These are phyloP conservation scores for Tulasnella calospora DNA, from an alignment of 768 basidiomycete species.

Conservation along the genomic window DNA sequence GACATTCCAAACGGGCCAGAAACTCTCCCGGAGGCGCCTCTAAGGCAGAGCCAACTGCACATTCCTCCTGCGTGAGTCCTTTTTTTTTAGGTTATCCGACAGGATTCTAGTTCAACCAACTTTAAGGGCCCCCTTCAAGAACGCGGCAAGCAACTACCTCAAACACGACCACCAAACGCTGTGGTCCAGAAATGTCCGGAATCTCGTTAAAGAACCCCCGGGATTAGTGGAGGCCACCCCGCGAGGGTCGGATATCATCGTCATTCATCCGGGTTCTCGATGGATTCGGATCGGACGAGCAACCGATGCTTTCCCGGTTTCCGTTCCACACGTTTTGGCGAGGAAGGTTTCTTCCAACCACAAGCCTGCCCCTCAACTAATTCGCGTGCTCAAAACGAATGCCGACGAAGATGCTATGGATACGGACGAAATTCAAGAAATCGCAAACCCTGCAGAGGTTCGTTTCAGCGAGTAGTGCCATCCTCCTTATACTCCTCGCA, in stretches of 20 bases:
- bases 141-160: conserved; percentile 69
- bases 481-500: neutral
- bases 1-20: conserved; percentile 3
- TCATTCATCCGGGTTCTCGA: conserved; percentile 41
- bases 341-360: conserved; percentile 19
- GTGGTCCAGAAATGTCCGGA: conserved; percentile 50
- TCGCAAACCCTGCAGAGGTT: conserved; percentile 15
- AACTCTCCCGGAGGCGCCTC: conserved; percentile 51
- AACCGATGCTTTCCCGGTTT: conserved; percentile 32
- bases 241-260: conserved; percentile 31
- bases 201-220: conserved; percentile 31
- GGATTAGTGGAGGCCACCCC: conserved; percentile 32
- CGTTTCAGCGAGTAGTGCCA: neutral
- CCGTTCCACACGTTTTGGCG: conserved; percentile 30
- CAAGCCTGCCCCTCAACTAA: neutral
- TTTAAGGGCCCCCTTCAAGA: conserved; percentile 32
- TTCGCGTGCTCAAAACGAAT: neutral
- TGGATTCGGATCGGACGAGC: conserved; percentile 39
- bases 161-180: conserved; percentile 69
- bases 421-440: conserved; percentile 6
- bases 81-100: conserved; percentile 1
- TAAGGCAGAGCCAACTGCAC: conserved; percentile 75
- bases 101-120: conserved; percentile 21
- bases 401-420: conserved; percentile 11
- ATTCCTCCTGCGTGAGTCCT: conserved; percentile 64